Evolutionary conservation across 345 rosid genomes (phyloP), one percentile per base, ranked within the genome.

Genomic region (Camelina hispida): DNA sequence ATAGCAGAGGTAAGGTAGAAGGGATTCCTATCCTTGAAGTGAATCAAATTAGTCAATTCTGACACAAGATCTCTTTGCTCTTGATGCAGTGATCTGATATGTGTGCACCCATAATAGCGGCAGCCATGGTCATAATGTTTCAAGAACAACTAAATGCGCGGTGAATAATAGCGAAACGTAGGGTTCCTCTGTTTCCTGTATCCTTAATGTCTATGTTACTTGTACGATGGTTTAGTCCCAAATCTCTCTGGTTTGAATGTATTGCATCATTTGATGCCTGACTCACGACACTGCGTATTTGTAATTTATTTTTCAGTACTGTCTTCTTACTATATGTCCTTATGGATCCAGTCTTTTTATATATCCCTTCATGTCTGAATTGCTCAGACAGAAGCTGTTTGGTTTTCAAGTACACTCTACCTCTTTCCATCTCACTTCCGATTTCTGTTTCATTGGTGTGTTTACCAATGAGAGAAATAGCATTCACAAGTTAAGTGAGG

Each of bases 1-100:
- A 53, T 43, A 16, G 81, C 69, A 52, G 78, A 72, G 81, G 81
- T 78, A 72, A 78, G 66, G 69, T 66, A 72, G 44, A 50, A 8
- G 48, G 28, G 11, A 25, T 28, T 57, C 32, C 20, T 35, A 62
- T 54, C 8, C 35, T 23, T 14, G 9, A 2, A 1, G 34, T 63
- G 13, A 25, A 25, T 61, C 0, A 9, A 65, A 20, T 64, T 46
- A 64, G 43, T 35, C 9, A 7, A 48, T 14, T 23, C 67, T 64
- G 37, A 77, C 56, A 32, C 28, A 23, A 47, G 38, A 63, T 62
- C 25, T 18, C 9, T 71, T 60, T 78, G 35, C 23, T 66, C 54
- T 30, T 77, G 54, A 28, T 66, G 77, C 57, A 72, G 77, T 72
- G 73, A 66, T 60, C 28, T 72, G 17, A 66, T 70, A 17, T 60